Evolutionary conservation across 805 yeast genomes (phyloP).

Genomic region (Komagataella populi): DNA sequence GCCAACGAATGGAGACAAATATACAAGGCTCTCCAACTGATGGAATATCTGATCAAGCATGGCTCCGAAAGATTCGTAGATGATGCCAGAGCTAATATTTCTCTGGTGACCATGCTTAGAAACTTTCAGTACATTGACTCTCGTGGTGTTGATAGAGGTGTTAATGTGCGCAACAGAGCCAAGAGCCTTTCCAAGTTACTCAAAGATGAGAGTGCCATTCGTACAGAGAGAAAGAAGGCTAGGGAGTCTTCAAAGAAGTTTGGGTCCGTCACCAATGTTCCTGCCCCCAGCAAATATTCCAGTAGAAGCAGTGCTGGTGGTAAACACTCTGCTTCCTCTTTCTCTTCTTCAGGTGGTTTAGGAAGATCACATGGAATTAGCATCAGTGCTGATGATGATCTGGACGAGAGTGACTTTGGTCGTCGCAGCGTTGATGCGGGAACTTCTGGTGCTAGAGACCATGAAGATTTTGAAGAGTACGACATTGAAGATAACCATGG

Average conservation of each 20-base stretch:
- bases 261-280: conserved; percentile 42
- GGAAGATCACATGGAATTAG: conserved; percentile 22
- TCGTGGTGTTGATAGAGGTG: conserved; percentile 91
- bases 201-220: conserved; percentile 61
- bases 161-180: conserved; percentile 86
- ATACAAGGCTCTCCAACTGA: conserved; percentile 82
- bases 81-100: conserved; percentile 76
- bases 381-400: conserved; percentile 31
- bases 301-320: conserved; percentile 49
- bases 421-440: conserved; percentile 63
- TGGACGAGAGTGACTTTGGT: conserved; percentile 44
- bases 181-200: conserved; percentile 60
- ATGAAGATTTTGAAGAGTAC: conserved; percentile 46
- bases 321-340: conserved; percentile 15
- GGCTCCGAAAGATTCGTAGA: conserved; percentile 94
- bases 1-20: conserved; percentile 98
- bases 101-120: conserved; percentile 75
- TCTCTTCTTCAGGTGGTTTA: conserved; percentile 15
- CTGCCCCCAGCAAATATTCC: conserved; percentile 18
- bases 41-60: conserved; percentile 82
- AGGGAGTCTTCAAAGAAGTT: conserved; percentile 73
- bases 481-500: conserved; percentile 26
- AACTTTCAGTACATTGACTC: conserved; percentile 90
- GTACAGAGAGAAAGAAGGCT: conserved; percentile 85
- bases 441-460: conserved; percentile 29